phyloP scores from a whole-genome alignment of 1,139 yeast species.

The Eremothecium sinecaudum region DNA sequence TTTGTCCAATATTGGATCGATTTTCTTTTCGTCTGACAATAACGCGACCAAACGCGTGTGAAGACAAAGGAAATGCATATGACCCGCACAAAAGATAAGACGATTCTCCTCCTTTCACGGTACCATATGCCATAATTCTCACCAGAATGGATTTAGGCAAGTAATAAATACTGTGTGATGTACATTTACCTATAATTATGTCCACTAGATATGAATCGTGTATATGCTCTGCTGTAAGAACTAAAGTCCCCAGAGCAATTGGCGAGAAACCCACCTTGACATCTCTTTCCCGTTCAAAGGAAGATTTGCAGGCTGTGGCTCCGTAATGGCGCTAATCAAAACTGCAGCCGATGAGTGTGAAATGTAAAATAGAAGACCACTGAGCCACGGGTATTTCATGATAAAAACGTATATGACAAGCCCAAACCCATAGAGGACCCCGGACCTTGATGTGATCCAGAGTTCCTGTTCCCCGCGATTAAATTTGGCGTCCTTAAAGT shows the following conservation, averaged over 20 bases:
- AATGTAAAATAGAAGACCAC: conserved; percentile 44
- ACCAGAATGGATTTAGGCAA: too few species aligned
- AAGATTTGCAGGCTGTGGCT: conserved; percentile 37
- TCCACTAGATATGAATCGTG: conserved; percentile 6
- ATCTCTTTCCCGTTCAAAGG: conserved; percentile 6
- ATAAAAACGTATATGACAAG: conserved; percentile 39
- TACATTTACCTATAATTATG: background rate
- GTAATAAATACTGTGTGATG: too few species aligned
- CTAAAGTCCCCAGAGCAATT: conserved; percentile 8
- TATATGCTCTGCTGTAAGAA: conserved; percentile 3
- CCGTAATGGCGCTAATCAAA: conserved; percentile 45
- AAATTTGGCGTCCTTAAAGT: conserved; percentile 42
- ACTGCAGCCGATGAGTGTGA: conserved; percentile 50
- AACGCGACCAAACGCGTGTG: too few species aligned
- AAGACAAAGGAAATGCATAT: too few species aligned
- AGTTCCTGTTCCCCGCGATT: conserved; percentile 36
- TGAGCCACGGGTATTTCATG: conserved; percentile 39
- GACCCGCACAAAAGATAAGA: too few species aligned
- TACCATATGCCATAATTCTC: too few species aligned
- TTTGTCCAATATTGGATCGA: too few species aligned
- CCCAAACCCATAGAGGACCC: conserved; percentile 51
- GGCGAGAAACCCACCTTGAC: conserved; percentile 10
- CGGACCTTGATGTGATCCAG: conserved; percentile 51
- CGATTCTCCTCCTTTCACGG: too few species aligned
- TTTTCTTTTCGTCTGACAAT: too few species aligned